phyloP scores from a whole-genome alignment of 345 rosid species.

The Murraya paniculata region DNA sequence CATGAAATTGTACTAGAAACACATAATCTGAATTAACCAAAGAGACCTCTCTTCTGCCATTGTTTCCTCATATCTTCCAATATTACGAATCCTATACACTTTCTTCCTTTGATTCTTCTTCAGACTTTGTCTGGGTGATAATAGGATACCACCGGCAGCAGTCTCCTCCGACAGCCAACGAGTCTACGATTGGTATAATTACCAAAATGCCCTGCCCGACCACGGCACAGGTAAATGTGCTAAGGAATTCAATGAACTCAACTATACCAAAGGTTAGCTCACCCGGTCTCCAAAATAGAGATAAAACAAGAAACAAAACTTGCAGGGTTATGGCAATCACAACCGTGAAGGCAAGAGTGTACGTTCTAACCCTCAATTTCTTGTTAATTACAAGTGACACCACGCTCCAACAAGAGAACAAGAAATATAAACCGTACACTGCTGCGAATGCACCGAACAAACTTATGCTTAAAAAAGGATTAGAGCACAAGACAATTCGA shows the following conservation, averaged over 20 bases:
- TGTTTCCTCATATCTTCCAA: background rate
- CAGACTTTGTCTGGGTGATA: background rate
- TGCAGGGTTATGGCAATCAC: conserved; percentile 33
- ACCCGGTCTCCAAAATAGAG: conserved; percentile 41
- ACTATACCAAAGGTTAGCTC: conserved; percentile 7
- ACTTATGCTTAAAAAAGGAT: conserved; percentile 44
- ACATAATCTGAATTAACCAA: background rate
- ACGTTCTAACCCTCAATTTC: conserved; percentile 39
- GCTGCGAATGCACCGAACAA: conserved; percentile 45
- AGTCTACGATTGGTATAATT: conserved; percentile 53
- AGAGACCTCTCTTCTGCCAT: background rate
- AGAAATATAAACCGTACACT: conserved; percentile 33
- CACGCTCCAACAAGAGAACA: conserved; percentile 45
- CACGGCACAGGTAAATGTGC: conserved; percentile 31
- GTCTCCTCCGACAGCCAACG: conserved; percentile 48
- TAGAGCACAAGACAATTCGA: conserved; percentile 36
- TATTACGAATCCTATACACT: background rate
- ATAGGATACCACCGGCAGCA: conserved; percentile 1
- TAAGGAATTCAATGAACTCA: conserved; percentile 28
- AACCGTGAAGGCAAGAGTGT: conserved; percentile 33
- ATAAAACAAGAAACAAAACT: conserved; percentile 28
- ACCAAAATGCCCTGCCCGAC: conserved; percentile 60
- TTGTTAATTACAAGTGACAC: conserved; percentile 58
- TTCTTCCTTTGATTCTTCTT: background rate
- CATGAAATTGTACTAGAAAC: background rate